Base-by-base conservation (phyloP, 2,329 filamentous ascomycete species). In the Beauveria asiatica region DNA sequence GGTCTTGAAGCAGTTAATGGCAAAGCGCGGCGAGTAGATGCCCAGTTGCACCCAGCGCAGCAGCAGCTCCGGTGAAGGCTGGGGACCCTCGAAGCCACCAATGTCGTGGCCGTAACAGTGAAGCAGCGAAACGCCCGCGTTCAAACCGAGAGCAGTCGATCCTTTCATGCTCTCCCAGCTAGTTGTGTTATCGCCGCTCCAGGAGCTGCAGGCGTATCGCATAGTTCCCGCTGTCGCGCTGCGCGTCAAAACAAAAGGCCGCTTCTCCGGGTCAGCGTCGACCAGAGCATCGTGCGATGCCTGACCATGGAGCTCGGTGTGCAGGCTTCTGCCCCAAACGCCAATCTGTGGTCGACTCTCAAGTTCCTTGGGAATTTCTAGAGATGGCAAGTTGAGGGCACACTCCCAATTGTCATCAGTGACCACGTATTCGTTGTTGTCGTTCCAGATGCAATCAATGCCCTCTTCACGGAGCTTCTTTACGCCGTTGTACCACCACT, bases 1-100 rank as follows among this genome's bases (percentile, higher is more conserved):
- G 0, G 88, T 90, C 74, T 90, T 90, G 80, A 87, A 90, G 71
- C 87, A 90, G 71, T 90, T 90, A 75, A 90, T 90, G 11, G 87
- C 85, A 66, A 90, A 90, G 0, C 87, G 83, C 0, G 84, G 80
- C 1, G 85, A 87, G 72, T 89, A 82, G 62, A 85, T 82, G 6
- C 87, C 88, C 2, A 88, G 78, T 67, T 90, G 88, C 13, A 90
- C 78, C 88, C 88, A 91, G 33, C 87, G 83, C 3, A 90, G 80
- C 0, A 90, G 78, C 2, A 89, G 78, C 66, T 90, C 88, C 0
- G 87, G 85, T 0, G 81, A 81, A 0, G 88, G 88, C 67, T 90
- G 87, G 0, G 86, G 86, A 30, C 86, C 87, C 73, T 90, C 87
- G 66, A 90, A 90, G 0, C 87, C 87, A 48, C 88, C 87, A 62